A percentile compares a stretch with the other conserved stretches of the same genome.
phyloP scores from a whole-genome alignment of 805 yeast species.

The Cyberlindnera bimundalis region DNA sequence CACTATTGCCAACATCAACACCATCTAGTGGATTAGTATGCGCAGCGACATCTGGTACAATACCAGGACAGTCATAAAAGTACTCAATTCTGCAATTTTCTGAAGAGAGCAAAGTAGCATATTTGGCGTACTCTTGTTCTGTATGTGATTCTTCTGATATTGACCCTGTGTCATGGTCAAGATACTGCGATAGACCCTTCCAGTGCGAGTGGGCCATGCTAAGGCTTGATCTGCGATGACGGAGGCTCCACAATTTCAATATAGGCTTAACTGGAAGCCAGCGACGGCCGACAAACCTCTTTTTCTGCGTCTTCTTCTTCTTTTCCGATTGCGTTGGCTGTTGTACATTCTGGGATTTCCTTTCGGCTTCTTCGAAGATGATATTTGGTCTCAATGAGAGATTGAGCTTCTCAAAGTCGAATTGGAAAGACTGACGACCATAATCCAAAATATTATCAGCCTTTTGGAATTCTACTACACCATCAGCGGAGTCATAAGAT shows the following conservation, averaged over 20 bases:
- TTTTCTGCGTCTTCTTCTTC: background rate
- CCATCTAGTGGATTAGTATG: conserved; percentile 36
- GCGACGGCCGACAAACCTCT: conserved; percentile 1
- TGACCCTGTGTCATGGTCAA: conserved; percentile 36
- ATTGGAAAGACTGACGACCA: conserved; percentile 44
- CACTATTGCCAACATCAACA: conserved; percentile 57
- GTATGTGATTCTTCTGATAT: conserved; percentile 34
- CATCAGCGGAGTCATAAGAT: conserved; percentile 53
- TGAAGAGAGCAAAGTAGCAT: conserved; percentile 64
- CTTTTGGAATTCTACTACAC: conserved; percentile 52
- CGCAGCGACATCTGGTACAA: conserved; percentile 40
- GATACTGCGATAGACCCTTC: conserved; percentile 76
- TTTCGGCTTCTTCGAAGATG: conserved; percentile 44
- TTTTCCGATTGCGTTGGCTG: background rate
- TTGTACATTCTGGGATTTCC: background rate
- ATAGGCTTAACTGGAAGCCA: conserved; percentile 9
- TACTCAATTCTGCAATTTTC: conserved; percentile 51
- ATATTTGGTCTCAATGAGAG: conserved; percentile 68
- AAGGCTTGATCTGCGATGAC: conserved; percentile 2
- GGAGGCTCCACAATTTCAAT: conserved; percentile 8
- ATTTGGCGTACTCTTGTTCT: conserved; percentile 78
- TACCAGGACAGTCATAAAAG: conserved; percentile 72
- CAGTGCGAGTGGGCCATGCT: conserved; percentile 36
- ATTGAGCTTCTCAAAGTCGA: conserved; percentile 50
- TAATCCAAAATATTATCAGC: conserved; percentile 53